Percentiles rank a stretch among this genome's conserved stretches.
Conservation (phyloP, 2,329 filamentous ascomycete species). For the Meredithiella fracta region DNA sequence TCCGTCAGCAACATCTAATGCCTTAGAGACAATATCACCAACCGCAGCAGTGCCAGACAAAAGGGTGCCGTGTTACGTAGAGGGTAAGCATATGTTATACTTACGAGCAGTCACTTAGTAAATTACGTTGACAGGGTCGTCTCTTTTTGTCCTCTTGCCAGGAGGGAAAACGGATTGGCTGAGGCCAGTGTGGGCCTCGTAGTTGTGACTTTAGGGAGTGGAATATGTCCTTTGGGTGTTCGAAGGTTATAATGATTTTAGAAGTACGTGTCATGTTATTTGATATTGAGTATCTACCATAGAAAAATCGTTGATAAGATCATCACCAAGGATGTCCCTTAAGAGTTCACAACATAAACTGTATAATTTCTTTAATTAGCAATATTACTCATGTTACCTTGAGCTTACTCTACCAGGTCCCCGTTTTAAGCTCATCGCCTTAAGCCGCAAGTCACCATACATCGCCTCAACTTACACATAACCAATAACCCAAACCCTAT, state of each 20-base stretch:
- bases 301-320: too few relatives aligned
- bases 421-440: too few relatives aligned
- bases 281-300: too few relatives aligned
- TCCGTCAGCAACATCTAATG: too few relatives aligned
- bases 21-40: too few relatives aligned
- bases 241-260: neutral
- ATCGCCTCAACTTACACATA: neutral
- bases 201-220: neutral
- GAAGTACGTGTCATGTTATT: too few relatives aligned
- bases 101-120: neutral
- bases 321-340: too few relatives aligned
- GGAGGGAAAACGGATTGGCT: neutral
- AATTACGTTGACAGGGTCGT: neutral
- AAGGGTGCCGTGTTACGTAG: too few relatives aligned
- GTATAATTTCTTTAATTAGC: too few relatives aligned
- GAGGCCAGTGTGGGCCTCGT: neutral
- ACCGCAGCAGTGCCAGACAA: too few relatives aligned
- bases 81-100: neutral
- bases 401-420: neutral
- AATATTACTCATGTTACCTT: too few relatives aligned
- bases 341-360: too few relatives aligned
- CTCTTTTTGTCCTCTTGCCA: neutral
- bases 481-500: neutral
- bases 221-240: neutral
- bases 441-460: neutral